phyloP scores from a whole-genome alignment of 106 monocot species.

The Triglochin maritima region DNA sequence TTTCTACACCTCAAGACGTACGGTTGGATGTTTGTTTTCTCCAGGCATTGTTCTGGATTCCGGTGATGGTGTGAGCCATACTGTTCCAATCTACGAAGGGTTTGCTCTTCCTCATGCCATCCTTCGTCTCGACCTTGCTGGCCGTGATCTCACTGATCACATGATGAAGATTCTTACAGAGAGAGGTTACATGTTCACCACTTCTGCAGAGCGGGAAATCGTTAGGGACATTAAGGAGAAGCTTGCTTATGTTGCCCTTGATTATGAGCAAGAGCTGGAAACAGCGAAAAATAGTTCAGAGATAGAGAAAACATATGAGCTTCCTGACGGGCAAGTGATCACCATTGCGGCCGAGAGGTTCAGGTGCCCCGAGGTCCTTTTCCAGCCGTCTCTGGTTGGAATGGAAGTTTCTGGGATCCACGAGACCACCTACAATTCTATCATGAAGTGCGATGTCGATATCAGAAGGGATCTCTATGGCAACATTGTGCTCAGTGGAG shows the following conservation, averaged over 20 bases:
- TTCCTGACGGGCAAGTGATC: conserved; percentile 4
- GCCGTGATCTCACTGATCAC: conserved; percentile 2
- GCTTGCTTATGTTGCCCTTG: conserved; percentile 10
- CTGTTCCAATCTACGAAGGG: conserved; percentile 14
- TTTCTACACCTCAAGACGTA: too few species aligned
- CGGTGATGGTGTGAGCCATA: conserved; percentile 12
- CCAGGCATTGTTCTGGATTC: conserved; percentile 14
- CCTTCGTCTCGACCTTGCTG: conserved; percentile 5
- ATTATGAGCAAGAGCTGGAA: conserved; percentile 12
- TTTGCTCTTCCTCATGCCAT: conserved; percentile 9
- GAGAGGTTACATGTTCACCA: conserved; percentile 4
- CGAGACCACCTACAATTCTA: conserved; percentile 1
- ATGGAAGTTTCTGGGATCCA: conserved; percentile 1
- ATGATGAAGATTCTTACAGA: conserved; percentile 9
- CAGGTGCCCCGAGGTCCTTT: conserved; percentile 6
- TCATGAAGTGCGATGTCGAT: conserved; percentile 14
- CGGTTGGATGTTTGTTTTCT: too few species aligned
- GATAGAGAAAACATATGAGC: conserved; percentile 10
- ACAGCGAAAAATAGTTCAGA: conserved; percentile 6
- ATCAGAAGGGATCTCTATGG: conserved; percentile 6
- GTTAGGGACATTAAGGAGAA: conserved; percentile 13
- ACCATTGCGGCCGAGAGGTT: not conserved
- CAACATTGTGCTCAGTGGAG: conserved; percentile 11
- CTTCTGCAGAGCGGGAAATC: conserved; percentile 10
- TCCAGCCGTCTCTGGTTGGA: conserved; percentile 4